These are phyloP conservation scores for Tuber aestivum DNA, from an alignment of 495 filamentous ascomycete species.

Conservation along the genomic window DNA sequence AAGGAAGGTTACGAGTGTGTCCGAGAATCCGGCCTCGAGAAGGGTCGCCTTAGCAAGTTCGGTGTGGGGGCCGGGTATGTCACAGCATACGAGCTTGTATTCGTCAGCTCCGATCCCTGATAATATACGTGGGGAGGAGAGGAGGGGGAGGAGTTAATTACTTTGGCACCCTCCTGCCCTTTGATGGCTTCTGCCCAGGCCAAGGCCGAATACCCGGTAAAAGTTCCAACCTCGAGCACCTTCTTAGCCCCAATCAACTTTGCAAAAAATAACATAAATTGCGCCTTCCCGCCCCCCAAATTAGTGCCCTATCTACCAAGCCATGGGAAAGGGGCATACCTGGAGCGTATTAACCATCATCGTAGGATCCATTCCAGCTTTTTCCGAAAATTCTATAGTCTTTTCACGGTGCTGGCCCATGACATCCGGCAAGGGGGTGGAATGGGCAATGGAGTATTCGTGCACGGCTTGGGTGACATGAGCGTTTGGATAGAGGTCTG, in stretches of 20 bases:
- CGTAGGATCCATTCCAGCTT: neutral
- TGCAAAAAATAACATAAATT: conserved; percentile 37
- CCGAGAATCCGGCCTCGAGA: conserved; percentile 14
- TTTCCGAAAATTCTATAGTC: conserved; percentile 22
- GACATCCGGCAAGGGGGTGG: conserved; percentile 28
- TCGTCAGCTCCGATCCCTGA: conserved; percentile 8
- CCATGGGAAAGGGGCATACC: conserved; percentile 14
- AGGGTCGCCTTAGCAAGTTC: conserved; percentile 29
- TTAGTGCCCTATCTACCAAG: neutral
- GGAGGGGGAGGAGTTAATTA: conserved; percentile 6
- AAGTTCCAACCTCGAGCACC: conserved; percentile 45
- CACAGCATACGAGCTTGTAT: conserved; percentile 31
- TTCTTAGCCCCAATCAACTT: conserved; percentile 17
- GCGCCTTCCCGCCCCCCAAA: conserved; percentile 20
- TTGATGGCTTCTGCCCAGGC: conserved; percentile 43
- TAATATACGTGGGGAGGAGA: neutral
- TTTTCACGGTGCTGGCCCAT: conserved; percentile 31
- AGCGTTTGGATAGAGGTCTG: conserved; percentile 34
- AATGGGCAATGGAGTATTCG: conserved; percentile 40
- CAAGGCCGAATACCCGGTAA: conserved; percentile 44
- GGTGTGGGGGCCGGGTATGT: conserved; percentile 37
- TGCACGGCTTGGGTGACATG: conserved; percentile 32
- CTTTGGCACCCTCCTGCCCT: conserved; percentile 27
- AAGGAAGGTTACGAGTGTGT: conserved; percentile 34
- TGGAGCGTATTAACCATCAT: conserved; percentile 38